A percentile compares a stretch with the other conserved stretches of the same genome.
phyloP scores from a whole-genome alignment of 805 yeast species.

The Wickerhamomyces rabaulensis region DNA sequence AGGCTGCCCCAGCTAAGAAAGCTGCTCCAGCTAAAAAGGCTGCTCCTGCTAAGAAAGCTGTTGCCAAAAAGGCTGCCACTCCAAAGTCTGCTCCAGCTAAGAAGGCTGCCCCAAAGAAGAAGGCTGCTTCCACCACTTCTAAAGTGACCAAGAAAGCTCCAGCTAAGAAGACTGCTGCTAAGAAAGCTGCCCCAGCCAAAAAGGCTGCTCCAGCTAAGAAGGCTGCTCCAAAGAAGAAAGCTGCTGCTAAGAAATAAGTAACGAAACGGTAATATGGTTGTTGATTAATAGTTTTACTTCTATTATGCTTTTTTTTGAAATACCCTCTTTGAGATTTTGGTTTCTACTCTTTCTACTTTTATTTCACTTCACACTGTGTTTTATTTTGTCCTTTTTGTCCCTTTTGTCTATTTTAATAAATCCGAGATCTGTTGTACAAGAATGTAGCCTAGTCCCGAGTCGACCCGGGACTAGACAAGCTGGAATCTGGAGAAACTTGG shows the following conservation, averaged over 20 bases:
- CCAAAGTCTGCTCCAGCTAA: conserved; percentile 25
- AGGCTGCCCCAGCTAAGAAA: conserved; percentile 20
- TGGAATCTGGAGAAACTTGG: neutral
- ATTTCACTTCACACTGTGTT: neutral
- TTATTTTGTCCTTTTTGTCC: neutral
- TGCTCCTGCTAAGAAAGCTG: conserved; percentile 24
- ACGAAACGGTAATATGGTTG: neutral
- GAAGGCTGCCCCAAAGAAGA: conserved; percentile 23
- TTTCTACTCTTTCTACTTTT: neutral
- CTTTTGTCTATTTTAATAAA: neutral
- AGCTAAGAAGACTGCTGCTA: conserved; percentile 17
- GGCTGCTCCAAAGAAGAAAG: conserved; percentile 6
- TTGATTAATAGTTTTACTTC: neutral
- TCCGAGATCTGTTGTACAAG: neutral
- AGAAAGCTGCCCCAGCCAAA: conserved; percentile 14
- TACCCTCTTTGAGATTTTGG: neutral
- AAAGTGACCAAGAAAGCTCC: conserved; percentile 12
- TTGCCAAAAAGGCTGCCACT: conserved; percentile 25
- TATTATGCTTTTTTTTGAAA: neutral
- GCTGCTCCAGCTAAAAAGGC: conserved; percentile 25
- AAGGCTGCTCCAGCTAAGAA: conserved; percentile 15
- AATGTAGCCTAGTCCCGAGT: neutral
- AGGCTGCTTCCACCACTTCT: conserved; percentile 10
- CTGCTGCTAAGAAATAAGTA: conserved; percentile 9
- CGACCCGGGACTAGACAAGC: neutral